These are phyloP conservation scores for Ceratobasidium sp. DNA, from an alignment of 1,284 basidiomycete species.

Conservation along the genomic window DNA sequence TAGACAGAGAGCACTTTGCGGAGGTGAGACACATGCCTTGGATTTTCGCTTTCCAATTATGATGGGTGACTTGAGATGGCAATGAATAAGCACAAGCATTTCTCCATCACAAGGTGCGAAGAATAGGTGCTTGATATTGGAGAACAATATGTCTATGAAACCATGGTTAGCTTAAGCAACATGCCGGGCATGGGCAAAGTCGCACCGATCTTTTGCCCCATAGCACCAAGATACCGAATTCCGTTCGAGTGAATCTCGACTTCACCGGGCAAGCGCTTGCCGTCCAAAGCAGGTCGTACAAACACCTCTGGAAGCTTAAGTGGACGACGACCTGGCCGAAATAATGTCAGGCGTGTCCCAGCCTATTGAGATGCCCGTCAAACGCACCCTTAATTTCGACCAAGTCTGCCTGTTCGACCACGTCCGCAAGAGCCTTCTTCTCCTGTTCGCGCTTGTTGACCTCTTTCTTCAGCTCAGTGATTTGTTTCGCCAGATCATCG, in stretches of 20 bases:
- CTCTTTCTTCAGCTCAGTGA: slow-evolving; percentile 95
- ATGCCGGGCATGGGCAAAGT: slow-evolving; percentile 51
- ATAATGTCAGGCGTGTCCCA: slow-evolving; percentile 50
- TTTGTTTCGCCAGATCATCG: slow-evolving; percentile 88
- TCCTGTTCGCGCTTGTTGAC: slow-evolving; percentile 98
- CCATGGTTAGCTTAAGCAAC: slow-evolving; percentile 38
- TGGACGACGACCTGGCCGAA: slow-evolving; percentile 67
- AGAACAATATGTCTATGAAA: slow-evolving; percentile 86
- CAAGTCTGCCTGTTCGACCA: slow-evolving; percentile 93
- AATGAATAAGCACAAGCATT: slow-evolving; percentile 92
- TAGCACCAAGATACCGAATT: slow-evolving; percentile 90
- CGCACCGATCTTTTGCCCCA: slow-evolving; percentile 89
- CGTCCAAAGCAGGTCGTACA: slow-evolving; percentile 91
- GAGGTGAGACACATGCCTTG: slow-evolving; percentile 64
- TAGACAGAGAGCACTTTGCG: neutral
- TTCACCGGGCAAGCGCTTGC: slow-evolving; percentile 92
- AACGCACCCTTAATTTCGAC: slow-evolving; percentile 79
- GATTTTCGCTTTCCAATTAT: slow-evolving; percentile 99
- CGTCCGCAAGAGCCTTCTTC: slow-evolving; percentile 98
- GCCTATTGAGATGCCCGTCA: neutral
- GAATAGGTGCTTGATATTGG: slow-evolving; percentile 98
- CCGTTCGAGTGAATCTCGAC: slow-evolving; percentile 99
- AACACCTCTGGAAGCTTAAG: slow-evolving; percentile 91
- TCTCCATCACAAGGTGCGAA: slow-evolving; percentile 99
- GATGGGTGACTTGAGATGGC: slow-evolving; percentile 95